These are phyloP conservation scores for Eucalyptus polybractea DNA, from an alignment of 345 rosid genomes.

Conservation along the genomic window DNA sequence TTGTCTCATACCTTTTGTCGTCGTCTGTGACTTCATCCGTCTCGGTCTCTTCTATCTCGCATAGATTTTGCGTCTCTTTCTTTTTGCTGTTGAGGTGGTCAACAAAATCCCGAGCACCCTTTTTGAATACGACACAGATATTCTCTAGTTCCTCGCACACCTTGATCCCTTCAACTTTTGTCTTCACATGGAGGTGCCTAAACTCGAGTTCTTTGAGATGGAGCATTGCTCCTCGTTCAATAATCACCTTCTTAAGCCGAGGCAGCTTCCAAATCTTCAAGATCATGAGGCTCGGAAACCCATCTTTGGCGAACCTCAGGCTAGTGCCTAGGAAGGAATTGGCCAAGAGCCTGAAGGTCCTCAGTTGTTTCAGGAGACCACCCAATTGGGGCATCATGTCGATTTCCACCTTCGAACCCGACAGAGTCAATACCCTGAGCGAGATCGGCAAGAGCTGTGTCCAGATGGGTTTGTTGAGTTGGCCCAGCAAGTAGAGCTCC, in stretches of 20 bases:
- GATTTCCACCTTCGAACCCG: accelerated
- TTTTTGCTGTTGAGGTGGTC: no score
- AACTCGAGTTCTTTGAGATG: neutral
- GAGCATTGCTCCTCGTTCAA: neutral
- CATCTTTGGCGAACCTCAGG: accelerated
- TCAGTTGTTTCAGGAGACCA: accelerated
- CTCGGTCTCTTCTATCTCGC: no score
- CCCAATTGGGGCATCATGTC: neutral
- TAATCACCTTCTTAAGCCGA: accelerated
- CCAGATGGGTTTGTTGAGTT: neutral
- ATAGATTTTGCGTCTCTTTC: accelerated
- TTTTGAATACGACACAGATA: accelerated
- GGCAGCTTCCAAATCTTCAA: neutral
- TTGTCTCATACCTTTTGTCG: no score
- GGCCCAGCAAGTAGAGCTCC: neutral
- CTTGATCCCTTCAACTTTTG: accelerated
- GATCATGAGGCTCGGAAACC: neutral
- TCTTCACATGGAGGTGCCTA: neutral
- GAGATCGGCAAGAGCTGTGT: neutral
- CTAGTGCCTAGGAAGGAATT: neutral
- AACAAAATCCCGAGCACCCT: accelerated
- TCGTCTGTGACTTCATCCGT: no score
- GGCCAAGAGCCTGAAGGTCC: neutral
- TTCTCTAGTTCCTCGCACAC: accelerated
- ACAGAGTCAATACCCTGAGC: neutral